Base-by-base conservation (phyloP, 345 rosid genomes). In the Eucalyptus brandiana region DNA sequence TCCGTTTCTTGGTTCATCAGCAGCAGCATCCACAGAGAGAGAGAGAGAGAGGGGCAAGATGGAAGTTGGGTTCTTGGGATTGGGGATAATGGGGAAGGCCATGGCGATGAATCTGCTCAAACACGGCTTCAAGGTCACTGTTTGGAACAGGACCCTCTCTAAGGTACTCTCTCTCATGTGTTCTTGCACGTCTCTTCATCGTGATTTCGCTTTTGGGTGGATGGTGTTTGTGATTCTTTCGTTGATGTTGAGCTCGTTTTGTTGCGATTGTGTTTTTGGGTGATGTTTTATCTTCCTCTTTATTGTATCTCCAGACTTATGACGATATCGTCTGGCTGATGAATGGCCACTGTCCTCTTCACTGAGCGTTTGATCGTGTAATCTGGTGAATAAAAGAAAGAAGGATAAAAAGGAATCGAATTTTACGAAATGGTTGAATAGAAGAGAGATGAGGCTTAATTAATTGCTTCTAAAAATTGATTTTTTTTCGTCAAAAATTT, bases 1-100 rank as follows among this genome's bases (percentile, higher is more conserved):
- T 62, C 18, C 16, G 69, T 86, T n/a, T 49, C 67, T 26, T 49
- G n/a, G 81, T 19, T 34, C 32, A n/a, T 87, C 49, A 37, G 50
- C 48, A 32, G 48, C 45, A 62, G 21, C 12, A 16, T 83, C 40
- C 67, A 60, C 40, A 88, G 44, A 34, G 60, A 88, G 72, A 89
- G 93, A 85, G 54, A 87, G 56, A 40, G 44, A n/a, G 67, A 60
- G 87, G 34, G 80, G 87, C 3, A 91, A 93, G 88, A 97, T 97
- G 99, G 99, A 97, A 89, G 94, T 97, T 16, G 99, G 99, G 51
- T 96, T 97, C 91, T 91, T 97, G 92, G 99, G 99, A 42, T 80
- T 97, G 88, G 99, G 99, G 47, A 97, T 97, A 86, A 97, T 97
- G 99, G 99, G 99, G 58, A 97, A 95, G 91, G 99, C 97, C 94